Percentiles rank a stretch among this genome's conserved stretches.
Evolutionary conservation across 2,329 filamentous ascomycete genomes (phyloP).

Genomic region (Apiospora pterosperma): DNA sequence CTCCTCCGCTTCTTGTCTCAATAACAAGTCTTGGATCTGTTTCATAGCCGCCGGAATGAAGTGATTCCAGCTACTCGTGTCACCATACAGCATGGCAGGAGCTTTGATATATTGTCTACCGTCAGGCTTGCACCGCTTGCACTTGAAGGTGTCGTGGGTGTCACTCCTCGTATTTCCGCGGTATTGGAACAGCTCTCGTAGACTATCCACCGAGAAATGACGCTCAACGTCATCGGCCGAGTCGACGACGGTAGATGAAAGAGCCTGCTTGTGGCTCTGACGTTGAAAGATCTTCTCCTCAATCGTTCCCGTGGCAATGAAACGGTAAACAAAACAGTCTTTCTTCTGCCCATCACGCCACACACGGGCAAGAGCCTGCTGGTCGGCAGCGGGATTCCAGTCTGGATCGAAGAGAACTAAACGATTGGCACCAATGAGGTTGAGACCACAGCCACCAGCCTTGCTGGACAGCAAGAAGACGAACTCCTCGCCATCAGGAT

Average conservation of each 20-base stretch:
- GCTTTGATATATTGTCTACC: slow-evolving; percentile 87
- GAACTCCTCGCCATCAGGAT: slow-evolving; percentile 85
- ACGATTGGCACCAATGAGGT: slow-evolving; percentile 76
- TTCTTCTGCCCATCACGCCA: slow-evolving; percentile 99
- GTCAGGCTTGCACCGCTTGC: slow-evolving; percentile 87
- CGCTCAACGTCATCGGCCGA: slow-evolving; percentile 95
- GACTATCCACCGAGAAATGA: slow-evolving; percentile 87
- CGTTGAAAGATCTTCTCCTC: slow-evolving; percentile 99
- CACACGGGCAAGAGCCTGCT: slow-evolving; percentile 93
- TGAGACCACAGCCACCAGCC: slow-evolving; percentile 89
- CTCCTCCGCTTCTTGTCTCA: slow-evolving; percentile 80
- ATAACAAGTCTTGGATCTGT: slow-evolving; percentile 83
- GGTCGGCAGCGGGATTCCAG: slow-evolving; percentile 97
- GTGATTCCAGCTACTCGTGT: slow-evolving; percentile 99
- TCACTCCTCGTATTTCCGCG: slow-evolving; percentile 80
- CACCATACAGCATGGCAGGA: slow-evolving; percentile 92
- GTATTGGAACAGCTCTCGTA: slow-evolving; percentile 94
- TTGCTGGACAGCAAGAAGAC: slow-evolving; percentile 96
- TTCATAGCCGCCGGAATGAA: slow-evolving; percentile 79
- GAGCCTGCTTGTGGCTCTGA: slow-evolving; percentile 94
- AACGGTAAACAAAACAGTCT: slow-evolving; percentile 99
- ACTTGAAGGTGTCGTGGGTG: slow-evolving; percentile 98
- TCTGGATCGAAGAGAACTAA: slow-evolving; percentile 92
- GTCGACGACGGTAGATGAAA: slow-evolving; percentile 95
- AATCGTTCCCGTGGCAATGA: slow-evolving; percentile 96